Base-by-base conservation (phyloP, 2,329 filamentous ascomycete genomes). In the Exophiala spinifera region DNA sequence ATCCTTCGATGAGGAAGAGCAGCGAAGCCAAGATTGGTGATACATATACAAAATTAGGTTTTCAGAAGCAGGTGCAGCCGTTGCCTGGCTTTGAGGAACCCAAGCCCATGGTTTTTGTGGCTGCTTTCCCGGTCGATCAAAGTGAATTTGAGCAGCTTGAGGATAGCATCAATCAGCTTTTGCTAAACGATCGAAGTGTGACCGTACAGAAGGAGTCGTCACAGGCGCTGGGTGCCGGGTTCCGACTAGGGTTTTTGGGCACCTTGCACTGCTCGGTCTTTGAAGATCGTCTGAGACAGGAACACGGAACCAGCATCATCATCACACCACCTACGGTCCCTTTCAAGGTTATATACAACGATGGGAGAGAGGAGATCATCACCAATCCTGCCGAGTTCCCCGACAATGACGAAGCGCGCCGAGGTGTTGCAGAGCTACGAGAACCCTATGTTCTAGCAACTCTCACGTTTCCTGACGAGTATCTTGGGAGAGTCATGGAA, bases 251-350 rank as follows among this genome's bases (percentile, higher is more conserved):
- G 0, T 99, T 99, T 67, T 74, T 99, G 3, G 94, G 94, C n/a
- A 97, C 91, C 11, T 76, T 99, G 45, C 94, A 99, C 70, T 97
- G 94, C 74, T 97, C 91, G n/a, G 94, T 99, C 3, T 99, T 99
- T 65, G 91, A 99, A 72, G 94, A 99, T 71, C 88, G 94, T 1
- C 75, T 99, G 49, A 85, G 90, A 40, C 91, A 96, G 71, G 94
- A 99, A 70, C 91, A 99, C 66, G 94, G 92, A 4, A 88, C 89
- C 2, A 94, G 85, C 66, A 91, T 99, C 67, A 96, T 99, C 72
- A 94, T 99, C 68, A 99, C 94, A 0, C 92, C 95, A 34, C 94
- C 94, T 0, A 92, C 89, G 0, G 94, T 99, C 11, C 91, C 94
- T 2, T 95, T 92, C 65, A 95, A 91, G 69, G 81, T 97, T 6